Evolutionary conservation across 129 eudicot genomes (phyloP), one percentile per base, ranked within the genome.

Genomic region (Solidago caesia): DNA sequence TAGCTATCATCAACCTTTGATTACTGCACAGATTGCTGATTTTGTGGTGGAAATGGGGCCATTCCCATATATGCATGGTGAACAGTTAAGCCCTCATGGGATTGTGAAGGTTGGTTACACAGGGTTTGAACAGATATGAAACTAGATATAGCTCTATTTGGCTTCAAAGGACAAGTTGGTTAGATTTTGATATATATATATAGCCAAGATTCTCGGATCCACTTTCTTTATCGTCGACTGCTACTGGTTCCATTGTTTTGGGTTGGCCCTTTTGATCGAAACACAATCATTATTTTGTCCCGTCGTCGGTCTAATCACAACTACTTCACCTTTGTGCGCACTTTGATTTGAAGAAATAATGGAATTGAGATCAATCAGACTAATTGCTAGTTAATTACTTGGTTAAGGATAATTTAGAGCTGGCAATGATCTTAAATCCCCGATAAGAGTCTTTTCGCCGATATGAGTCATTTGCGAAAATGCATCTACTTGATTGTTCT

Each of bases 131-230:
- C 60, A 77, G 48, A 75, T 52, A 66, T 3, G 46, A 66, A 76
- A 76, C 76, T 48, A 59, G 16, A n/a, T 73, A 63, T 56, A 66
- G 53, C 79, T 62, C 79, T 66, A 69, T n/a, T 79, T 56, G 68
- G 8, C 41, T 73, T 66, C 79, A 73, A 73, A 67, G 75, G 83
- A 73, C 83, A 79, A 70, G 71, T 70, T 77, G 44, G 73, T 55
- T 79, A 46, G 62, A 79, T 64, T 72, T 64, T 72, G 39, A 33
- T 33, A 33, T 11, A 59, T 73, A 33, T 33, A 33, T 11, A 59
- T 73, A 67, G 56, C 83, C 83, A 79, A 72, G 83, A 79, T 79
- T 79, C 83, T 73, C 83, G 83, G 83, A 79, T 79, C 83, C 83
- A 79, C 81, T 77, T 72, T 47, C 64, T 44, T 73, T 79, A 79